phyloP scores from a whole-genome alignment of 257 asterid species.

The Solanum chmielewskii region DNA sequence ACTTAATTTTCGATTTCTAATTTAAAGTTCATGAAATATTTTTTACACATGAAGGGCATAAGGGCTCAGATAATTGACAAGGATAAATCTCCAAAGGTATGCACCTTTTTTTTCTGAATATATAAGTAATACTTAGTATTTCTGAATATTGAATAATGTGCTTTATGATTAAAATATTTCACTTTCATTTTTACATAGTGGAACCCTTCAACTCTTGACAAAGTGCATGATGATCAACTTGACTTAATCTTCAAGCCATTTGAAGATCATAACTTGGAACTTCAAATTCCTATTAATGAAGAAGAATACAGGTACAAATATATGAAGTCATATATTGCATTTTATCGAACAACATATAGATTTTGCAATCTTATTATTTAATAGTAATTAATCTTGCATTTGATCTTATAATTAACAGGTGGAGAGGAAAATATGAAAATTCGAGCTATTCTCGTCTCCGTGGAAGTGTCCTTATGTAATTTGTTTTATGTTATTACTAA shows the following conservation, averaged over 20 bases:
- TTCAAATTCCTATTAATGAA: neutral
- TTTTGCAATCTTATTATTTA: neutral
- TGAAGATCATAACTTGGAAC: neutral
- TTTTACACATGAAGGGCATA: too few relatives aligned
- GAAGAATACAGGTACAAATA: neutral
- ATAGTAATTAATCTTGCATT: neutral
- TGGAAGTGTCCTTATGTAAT: neutral
- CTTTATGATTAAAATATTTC: too few relatives aligned
- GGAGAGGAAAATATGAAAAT: neutral
- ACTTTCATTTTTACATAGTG: too few relatives aligned
- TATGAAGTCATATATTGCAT: neutral
- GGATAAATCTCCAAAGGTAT: too few relatives aligned
- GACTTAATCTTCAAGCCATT: neutral
- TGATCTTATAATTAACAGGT: neutral
- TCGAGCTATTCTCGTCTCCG: neutral
- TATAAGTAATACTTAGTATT: too few relatives aligned
- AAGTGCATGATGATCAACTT: neutral
- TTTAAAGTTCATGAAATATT: too few relatives aligned
- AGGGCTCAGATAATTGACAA: too few relatives aligned
- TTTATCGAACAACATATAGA: neutral
- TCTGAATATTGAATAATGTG: too few relatives aligned
- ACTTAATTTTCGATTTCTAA: too few relatives aligned
- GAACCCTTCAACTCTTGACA: too few relatives aligned
- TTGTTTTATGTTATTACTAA: neutral
- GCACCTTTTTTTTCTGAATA: too few relatives aligned